Conservation (phyloP, 768 basidiomycete species). For the Lentinula guzmanii region DNA sequence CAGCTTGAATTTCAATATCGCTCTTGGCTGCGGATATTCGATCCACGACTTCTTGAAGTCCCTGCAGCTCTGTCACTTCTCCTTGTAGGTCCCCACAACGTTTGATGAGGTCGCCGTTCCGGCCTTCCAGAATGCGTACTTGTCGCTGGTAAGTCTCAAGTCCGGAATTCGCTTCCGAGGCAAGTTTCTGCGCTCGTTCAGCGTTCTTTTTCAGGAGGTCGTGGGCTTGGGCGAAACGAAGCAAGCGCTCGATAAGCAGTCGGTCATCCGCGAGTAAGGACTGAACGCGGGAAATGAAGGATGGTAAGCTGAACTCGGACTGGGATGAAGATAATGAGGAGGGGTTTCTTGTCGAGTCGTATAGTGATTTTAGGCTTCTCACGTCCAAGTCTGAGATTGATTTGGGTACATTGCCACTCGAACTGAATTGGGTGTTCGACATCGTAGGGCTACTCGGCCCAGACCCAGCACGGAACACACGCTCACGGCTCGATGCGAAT, state of each 20-base stretch:
- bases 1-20: conserved; percentile 60
- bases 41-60: conserved; percentile 58
- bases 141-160: conserved; percentile 91
- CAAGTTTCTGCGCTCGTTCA: conserved; percentile 85
- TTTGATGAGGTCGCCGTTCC: conserved; percentile 49
- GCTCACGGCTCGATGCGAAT: conserved; percentile 32
- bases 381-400: conserved; percentile 85
- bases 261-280: conserved; percentile 80
- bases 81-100: conserved; percentile 55
- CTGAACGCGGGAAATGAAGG: conserved; percentile 72
- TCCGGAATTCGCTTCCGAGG: conserved; percentile 71
- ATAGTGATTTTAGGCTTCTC: conserved; percentile 77
- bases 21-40: conserved; percentile 55
- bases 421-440: conserved; percentile 22
- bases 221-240: conserved; percentile 84
- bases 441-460: conserved; percentile 21
- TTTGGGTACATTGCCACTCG: conserved; percentile 18
- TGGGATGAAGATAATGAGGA: conserved; percentile 10
- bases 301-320: conserved; percentile 58
- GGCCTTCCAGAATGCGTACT: conserved; percentile 72
- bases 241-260: conserved; percentile 74
- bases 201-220: conserved; percentile 91
- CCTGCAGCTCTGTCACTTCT: conserved; percentile 36
- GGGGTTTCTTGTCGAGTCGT: conserved; percentile 34
- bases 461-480: conserved; percentile 44